Conservation (phyloP, 345 rosid species). For the Citropsis articulata region DNA sequence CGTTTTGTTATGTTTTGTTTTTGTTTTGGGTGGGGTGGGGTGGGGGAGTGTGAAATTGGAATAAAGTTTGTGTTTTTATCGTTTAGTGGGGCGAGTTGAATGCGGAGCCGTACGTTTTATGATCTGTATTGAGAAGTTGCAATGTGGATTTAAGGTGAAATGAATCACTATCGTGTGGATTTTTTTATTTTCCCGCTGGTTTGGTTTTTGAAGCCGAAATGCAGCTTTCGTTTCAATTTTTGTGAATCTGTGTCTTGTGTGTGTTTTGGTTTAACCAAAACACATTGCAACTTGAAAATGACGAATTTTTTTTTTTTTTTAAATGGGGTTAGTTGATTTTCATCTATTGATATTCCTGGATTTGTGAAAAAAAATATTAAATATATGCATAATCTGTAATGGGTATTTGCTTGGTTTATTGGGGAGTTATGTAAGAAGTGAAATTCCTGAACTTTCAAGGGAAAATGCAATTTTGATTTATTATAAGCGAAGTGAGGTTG, state of each 20-base stretch:
- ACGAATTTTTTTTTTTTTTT: not conserved
- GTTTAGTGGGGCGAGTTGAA: too few relatives aligned
- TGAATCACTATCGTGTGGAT: too few relatives aligned
- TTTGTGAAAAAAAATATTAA: not conserved
- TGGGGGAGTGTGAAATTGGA: too few relatives aligned
- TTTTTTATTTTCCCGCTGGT: too few relatives aligned
- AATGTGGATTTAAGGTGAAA: too few relatives aligned
- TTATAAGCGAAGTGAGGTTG: not conserved
- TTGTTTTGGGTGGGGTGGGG: too few relatives aligned
- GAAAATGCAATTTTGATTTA: conserved; percentile 13
- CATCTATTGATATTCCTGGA: conserved; percentile 7
- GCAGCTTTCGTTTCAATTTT: not conserved
- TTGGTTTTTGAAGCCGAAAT: too few relatives aligned
- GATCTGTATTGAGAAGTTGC: too few relatives aligned
- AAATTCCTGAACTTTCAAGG: conserved; percentile 8
- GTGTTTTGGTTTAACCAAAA: conserved; percentile 2
- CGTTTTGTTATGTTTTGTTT: too few relatives aligned
- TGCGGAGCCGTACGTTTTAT: too few relatives aligned
- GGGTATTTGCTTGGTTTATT: not conserved
- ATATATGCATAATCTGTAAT: not conserved
- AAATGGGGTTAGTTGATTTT: not conserved
- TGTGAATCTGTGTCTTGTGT: not conserved
- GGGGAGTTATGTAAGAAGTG: not conserved
- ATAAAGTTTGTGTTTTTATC: too few relatives aligned
- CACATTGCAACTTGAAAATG: conserved; percentile 4